Conservation (phyloP, 2,329 filamentous ascomycete species). For the Ophiosphaerella narmari region DNA sequence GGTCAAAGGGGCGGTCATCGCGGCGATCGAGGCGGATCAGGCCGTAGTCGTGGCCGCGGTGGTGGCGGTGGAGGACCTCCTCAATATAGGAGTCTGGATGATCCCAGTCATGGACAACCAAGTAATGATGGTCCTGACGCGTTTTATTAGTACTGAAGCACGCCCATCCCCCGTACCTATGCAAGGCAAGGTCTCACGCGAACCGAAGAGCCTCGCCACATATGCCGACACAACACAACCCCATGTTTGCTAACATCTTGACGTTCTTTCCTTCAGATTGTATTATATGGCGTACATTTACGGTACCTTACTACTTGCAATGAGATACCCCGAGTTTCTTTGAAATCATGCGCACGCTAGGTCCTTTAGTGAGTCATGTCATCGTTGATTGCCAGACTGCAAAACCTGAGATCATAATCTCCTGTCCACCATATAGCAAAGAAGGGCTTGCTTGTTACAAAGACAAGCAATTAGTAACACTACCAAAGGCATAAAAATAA, state of each 20-base stretch:
- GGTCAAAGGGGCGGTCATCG: slow-evolving; percentile 50
- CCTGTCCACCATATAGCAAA: too few relatives aligned
- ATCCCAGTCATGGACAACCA: slow-evolving; percentile 42
- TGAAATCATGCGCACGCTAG: neutral
- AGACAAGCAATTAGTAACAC: too few relatives aligned
- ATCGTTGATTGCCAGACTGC: too few relatives aligned
- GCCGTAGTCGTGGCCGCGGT: slow-evolving; percentile 36
- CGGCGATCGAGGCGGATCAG: slow-evolving; percentile 45
- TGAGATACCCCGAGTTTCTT: slow-evolving; percentile 8
- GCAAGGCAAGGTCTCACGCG: too few relatives aligned
- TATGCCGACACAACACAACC: too few relatives aligned
- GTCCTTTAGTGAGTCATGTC: too few relatives aligned
- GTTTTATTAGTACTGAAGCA: slow-evolving; percentile 29
- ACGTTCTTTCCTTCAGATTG: neutral
- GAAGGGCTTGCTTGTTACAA: too few relatives aligned
- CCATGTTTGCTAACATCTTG: neutral
- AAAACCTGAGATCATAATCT: too few relatives aligned
- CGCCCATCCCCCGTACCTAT: too few relatives aligned
- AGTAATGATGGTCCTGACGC: slow-evolving; percentile 40
- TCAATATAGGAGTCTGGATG: slow-evolving; percentile 52
- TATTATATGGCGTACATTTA: neutral
- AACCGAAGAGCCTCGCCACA: too few relatives aligned
- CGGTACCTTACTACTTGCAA: neutral
- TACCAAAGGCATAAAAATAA: too few relatives aligned
- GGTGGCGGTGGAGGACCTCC: slow-evolving; percentile 40